Evolutionary conservation across 2,329 filamentous ascomycete species (phyloP), one percentile per base, ranked within the genome.

Genomic region (Cladosporium halotolerans): DNA sequence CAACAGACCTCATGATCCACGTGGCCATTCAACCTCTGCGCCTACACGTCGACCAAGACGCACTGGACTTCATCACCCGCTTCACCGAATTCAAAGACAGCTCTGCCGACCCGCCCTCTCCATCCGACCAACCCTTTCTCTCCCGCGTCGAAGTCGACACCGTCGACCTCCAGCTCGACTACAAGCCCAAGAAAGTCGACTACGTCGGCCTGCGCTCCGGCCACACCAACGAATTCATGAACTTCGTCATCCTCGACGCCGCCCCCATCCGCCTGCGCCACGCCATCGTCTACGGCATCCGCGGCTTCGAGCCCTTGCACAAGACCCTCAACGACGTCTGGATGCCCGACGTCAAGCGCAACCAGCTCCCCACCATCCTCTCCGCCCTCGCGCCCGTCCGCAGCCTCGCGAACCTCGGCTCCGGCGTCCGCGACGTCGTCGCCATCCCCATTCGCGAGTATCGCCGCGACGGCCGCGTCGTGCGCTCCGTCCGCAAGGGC

Each of bases 11-110:
- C 57, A 87, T 96, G 57, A 49, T 65, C 2, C 62, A 79, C 74
- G 81, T 82, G 11, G 86, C 83, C 1, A 70, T 99, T 14, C 77
- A 97, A 31, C 93, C 93, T 1, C 74, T 99, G 28, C 83, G 93
- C 41, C 77, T 99, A 1, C 93, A 99, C 67, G 91, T 99, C 33
- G 93, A 99, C 64, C 93, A 99, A 70, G 93, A 99, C 70, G 92
- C 93, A 1, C 79, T 99, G 3, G 93, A 99, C 67, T 99, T 99
- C 67, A 88, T 99, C 66, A 95, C 88, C 1, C 84, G 93, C 2
- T 99, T 99, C 75, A 99, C 99, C 64, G 91, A 95, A 63, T 99
- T 99, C 77, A 95, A 96, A 65, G 90, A 96, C 61, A 87, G 91
- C 39, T 74, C 74, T 2, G 65, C 63, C 1, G 63, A 69, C 11